These are phyloP conservation scores for Entrophospora sp. DNA, from an alignment of 192 early-diverging fungal species.

Conservation along the genomic window DNA sequence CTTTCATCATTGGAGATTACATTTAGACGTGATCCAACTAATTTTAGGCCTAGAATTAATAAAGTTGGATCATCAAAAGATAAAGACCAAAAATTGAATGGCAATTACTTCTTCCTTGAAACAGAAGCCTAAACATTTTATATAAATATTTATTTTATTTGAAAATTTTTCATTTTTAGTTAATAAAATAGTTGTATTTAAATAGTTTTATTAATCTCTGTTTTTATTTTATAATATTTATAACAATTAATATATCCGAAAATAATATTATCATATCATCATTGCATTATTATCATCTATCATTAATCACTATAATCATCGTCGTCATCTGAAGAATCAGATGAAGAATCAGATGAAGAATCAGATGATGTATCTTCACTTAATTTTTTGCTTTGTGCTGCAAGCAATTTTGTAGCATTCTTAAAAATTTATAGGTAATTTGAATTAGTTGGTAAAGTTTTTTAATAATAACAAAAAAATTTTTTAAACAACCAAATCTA, in stretches of 20 bases:
- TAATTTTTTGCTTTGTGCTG: constrained; percentile 1
- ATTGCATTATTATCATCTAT: too few relatives aligned
- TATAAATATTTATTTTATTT: not conserved
- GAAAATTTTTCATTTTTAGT: too few relatives aligned
- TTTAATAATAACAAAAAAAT: not conserved
- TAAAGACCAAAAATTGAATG: constrained; percentile 83
- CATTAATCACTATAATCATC: too few relatives aligned
- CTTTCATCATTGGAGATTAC: constrained; percentile 86
- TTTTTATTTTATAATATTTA: too few relatives aligned
- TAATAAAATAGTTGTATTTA: too few relatives aligned
- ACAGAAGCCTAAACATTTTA: not conserved
- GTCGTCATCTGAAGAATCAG: not conserved
- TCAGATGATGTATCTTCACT: constrained; percentile 3
- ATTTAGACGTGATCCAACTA: constrained; percentile 95
- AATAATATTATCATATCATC: too few relatives aligned
- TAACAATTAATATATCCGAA: too few relatives aligned
- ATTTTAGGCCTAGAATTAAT: constrained; percentile 97
- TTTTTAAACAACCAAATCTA: not conserved
- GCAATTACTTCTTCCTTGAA: constrained; percentile 50
- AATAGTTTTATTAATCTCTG: too few relatives aligned
- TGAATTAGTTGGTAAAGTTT: not conserved
- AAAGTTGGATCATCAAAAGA: constrained; percentile 90
- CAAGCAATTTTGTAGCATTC: constrained; percentile 5
- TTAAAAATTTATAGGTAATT: not conserved
- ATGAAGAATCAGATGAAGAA: not conserved